These are phyloP conservation scores for Colletotrichum falcatum DNA, from an alignment of 2,329 filamentous ascomycete species.

Conservation along the genomic window DNA sequence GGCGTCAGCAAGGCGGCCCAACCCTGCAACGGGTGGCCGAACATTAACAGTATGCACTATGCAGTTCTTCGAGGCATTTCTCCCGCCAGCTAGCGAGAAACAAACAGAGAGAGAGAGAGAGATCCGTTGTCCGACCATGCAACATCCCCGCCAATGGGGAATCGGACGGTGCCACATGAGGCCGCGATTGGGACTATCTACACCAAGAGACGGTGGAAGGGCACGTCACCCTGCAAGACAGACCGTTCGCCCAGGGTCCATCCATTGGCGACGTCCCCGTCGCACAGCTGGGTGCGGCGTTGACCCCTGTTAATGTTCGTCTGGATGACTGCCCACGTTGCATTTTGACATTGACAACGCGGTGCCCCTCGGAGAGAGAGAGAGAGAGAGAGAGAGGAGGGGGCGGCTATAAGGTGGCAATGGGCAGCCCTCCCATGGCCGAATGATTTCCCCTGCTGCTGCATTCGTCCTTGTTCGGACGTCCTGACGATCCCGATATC, in stretches of 20 bases:
- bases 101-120: not conserved
- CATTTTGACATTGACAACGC: constrained; percentile 19
- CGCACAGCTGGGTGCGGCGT: constrained; percentile 13
- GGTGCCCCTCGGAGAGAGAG: not conserved
- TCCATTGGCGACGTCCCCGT: constrained; percentile 20
- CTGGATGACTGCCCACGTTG: constrained; percentile 33
- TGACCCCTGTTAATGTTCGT: constrained; percentile 19
- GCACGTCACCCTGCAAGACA: constrained; percentile 19
- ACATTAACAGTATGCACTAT: constrained; percentile 1
- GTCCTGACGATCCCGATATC: not conserved
- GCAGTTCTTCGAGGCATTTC: constrained; percentile 30
- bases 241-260: constrained; percentile 22
- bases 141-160: constrained; percentile 10
- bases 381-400: too few relatives aligned
- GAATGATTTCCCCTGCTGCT: not conserved
- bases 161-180: constrained; percentile 8
- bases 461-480: too few relatives aligned
- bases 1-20: constrained; percentile 36
- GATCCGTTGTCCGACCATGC: constrained; percentile 18
- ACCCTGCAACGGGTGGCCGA: constrained; percentile 25
- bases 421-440: not conserved
- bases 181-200: not conserved
- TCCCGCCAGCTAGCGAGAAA: not conserved
- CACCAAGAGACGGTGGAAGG: not conserved
- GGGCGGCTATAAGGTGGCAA: constrained; percentile 6